Evolutionary conservation across 2,329 filamentous ascomycete species (phyloP), one percentile per base, ranked within the genome.

Genomic region (Colletotrichum liaoningense): DNA sequence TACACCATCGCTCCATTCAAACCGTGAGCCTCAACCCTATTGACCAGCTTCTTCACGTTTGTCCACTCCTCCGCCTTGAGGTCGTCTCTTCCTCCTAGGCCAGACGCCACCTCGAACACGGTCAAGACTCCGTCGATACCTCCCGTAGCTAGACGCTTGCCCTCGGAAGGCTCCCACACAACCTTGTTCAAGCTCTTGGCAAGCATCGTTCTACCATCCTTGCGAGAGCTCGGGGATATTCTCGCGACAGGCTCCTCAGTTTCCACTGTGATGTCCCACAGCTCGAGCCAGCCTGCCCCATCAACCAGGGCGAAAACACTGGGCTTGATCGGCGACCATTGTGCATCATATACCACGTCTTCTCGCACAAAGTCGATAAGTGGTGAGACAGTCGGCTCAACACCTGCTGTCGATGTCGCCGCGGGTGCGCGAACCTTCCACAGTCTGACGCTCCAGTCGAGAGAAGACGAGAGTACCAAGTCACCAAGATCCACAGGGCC

Each of bases 371-470:
- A 95, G 76, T 98, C 95, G 14, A 98, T 88, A 30, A 99, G 87
- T 0, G 97, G 97, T 3, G 89, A 83, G 35, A 96, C 91, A 42
- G 84, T 82, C 55, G 86, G 85, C 75, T 89, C 87, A 77, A 86
- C 77, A 14, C 85, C 87, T 30, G 88, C 87, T 0, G 92, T 92
- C 19, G 90, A 91, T 5, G 91, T 92, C 2, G 93, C 92, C 0
- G 93, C 93, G 1, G 94, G 94, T 1, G 94, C 93, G 54, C 95
- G 93, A 16, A 97, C 93, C 83, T 97, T 97, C 97, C 97, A 99
- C 19, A 99, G 87, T 84, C 97, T 98, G 77, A 98, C 95, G 77
- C 93, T 97, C 97, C 97, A 99, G 85, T 99, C 97, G 8, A 99
- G 88, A 56, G 94, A 96, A 4, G 94, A 94, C n/a, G 93, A 95